Evolutionary conservation across 805 yeast genomes (phyloP), one percentile per base, ranked within the genome.

Genomic region (Suhomyces prunicola): DNA sequence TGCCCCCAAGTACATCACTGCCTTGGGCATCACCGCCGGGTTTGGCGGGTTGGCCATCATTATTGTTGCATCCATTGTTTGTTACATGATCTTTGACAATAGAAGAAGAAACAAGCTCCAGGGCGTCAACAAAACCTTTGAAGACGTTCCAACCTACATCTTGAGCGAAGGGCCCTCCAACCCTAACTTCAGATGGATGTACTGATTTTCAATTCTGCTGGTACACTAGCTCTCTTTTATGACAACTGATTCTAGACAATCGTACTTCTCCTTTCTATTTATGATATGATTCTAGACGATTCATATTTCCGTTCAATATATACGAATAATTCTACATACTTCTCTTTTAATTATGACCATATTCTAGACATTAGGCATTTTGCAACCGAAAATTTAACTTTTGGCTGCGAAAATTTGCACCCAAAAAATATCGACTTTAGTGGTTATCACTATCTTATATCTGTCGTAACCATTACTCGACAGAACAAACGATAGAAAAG

Each of bases 101-200:
- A 64, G 67, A 45, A 66, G 75, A 48, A 70, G 80, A 56, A 72
- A 77, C 54, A 66, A 54, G 47, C 44, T 31, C 12, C 80, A 76
- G 59, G 78, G 78, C 17, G 76, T 74, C 33, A 63, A 62, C 29
- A 62, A 63, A 55, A 71, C 74, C 23, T 73, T 63, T 50, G 65
- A 61, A 50, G 79, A 74, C 55, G 77, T 76, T 26, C 74, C 80
- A 2, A 77, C 82, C 3, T 66, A 68, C 45, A 70, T 66, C 49
- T 66, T 78, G 46, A 66, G 73, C 12, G 80, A 76, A 26, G 81
- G 82, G 1, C 80, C 81, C 13, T 58, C 61, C 44, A 74, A 73
- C 58, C 78, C 79, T 17, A 72, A 64, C 53, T 78, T 68, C 57
- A 65, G 82, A 61, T 78, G 82, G 82, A 74, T 78, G 78, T 70